phyloP scores from a whole-genome alignment of 2,329 filamentous ascomycete species.

The Elsinoe ampelina region DNA sequence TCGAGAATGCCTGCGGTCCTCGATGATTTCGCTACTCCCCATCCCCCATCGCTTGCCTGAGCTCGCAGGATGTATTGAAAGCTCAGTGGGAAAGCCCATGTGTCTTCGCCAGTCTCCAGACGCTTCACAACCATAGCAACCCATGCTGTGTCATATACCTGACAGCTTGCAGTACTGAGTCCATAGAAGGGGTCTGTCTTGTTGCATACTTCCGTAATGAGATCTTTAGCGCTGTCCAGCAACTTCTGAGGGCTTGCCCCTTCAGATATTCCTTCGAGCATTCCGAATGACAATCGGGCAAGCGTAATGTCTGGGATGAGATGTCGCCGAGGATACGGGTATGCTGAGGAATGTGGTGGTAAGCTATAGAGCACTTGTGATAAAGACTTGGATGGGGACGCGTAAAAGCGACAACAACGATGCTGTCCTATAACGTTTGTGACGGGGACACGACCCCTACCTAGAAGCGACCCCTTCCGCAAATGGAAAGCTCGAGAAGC shows the following conservation, averaged over 20 bases:
- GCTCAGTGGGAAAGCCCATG: background rate
- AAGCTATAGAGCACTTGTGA: too few relatives aligned
- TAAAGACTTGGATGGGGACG: too few relatives aligned
- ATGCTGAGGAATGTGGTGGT: too few relatives aligned
- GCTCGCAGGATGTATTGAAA: background rate
- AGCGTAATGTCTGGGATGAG: too few relatives aligned
- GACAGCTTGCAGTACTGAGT: background rate
- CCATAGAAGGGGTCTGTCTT: background rate
- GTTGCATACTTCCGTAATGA: background rate
- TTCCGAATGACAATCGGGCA: too few relatives aligned
- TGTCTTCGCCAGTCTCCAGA: background rate
- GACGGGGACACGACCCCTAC: too few relatives aligned
- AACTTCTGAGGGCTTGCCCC: too few relatives aligned
- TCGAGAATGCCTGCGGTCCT: background rate
- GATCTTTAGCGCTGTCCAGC: background rate
- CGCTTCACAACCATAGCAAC: background rate
- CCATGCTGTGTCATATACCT: background rate
- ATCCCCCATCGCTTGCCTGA: background rate
- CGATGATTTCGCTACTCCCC: background rate
- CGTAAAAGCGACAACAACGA: too few relatives aligned
- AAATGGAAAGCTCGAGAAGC: too few relatives aligned
- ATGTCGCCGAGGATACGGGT: too few relatives aligned
- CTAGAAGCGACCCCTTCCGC: too few relatives aligned
- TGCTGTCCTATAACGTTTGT: background rate
- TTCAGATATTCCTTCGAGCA: too few relatives aligned